Evolutionary conservation across 345 rosid genomes (phyloP).

Genomic region (Camelina sativa): DNA sequence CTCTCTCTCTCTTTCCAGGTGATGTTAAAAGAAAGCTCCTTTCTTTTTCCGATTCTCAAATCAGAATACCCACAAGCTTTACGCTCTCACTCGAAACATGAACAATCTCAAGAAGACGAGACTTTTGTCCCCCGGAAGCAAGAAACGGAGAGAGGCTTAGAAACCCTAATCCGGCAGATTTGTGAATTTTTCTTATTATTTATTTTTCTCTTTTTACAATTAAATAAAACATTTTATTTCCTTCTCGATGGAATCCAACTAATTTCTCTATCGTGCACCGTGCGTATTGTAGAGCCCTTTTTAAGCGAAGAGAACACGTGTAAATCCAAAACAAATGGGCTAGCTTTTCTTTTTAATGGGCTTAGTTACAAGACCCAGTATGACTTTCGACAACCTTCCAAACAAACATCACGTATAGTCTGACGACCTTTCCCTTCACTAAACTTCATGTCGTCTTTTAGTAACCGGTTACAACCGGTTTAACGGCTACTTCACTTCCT

Average conservation of each 20-base stretch:
- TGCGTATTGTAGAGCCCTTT: constrained; percentile 25
- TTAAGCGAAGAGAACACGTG: constrained; percentile 17
- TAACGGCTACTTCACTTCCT: constrained; percentile 60
- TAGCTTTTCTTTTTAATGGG: constrained; percentile 18
- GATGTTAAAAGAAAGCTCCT: neutral
- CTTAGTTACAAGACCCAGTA: neutral
- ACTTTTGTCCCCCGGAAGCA: neutral
- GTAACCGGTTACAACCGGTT: constrained; percentile 29
- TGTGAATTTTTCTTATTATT: constrained; percentile 27
- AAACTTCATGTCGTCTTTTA: neutral
- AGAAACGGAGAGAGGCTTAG: constrained; percentile 32
- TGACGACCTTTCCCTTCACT: neutral
- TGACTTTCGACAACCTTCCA: neutral
- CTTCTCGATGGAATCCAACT: constrained; percentile 22
- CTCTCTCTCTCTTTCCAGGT: neutral
- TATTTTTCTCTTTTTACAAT: neutral
- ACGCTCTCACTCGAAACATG: constrained; percentile 10
- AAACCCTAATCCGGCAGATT: constrained; percentile 58
- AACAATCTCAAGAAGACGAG: neutral
- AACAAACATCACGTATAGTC: constrained; percentile 24
- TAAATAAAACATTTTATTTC: neutral
- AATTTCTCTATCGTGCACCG: constrained; percentile 24
- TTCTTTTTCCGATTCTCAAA: constrained; percentile 25
- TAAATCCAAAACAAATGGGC: constrained; percentile 2
- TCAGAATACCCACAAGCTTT: constrained; percentile 1